These are phyloP conservation scores for Backusella tuberculispora DNA, from an alignment of 192 early-diverging fungal species.

Conservation along the genomic window DNA sequence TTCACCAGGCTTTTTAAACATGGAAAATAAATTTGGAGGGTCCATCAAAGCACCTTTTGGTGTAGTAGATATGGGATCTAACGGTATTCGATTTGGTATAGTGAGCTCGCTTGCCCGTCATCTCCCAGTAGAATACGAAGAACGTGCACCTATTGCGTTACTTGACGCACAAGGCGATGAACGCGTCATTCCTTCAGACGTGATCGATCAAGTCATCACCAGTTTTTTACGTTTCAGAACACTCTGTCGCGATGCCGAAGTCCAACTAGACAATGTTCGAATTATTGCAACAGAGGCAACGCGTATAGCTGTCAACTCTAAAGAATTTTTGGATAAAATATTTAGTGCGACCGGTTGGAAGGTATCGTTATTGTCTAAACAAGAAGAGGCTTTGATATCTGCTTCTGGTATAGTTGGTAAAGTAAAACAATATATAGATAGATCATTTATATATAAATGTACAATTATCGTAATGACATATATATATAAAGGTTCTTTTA, in stretches of 20 bases:
- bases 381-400: constrained; percentile 56
- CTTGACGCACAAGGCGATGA: constrained; percentile 50
- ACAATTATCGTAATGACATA: neutral
- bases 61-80: constrained; percentile 62
- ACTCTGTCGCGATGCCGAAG: constrained; percentile 45
- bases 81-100: constrained; percentile 63
- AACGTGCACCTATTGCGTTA: constrained; percentile 57
- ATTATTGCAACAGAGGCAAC: constrained; percentile 65
- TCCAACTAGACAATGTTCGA: constrained; percentile 40
- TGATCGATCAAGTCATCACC: constrained; percentile 56
- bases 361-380: constrained; percentile 44
- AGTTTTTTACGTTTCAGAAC: constrained; percentile 57
- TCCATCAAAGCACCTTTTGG: constrained; percentile 41
- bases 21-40: neutral
- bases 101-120: constrained; percentile 48
- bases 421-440: neutral
- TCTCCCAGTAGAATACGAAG: constrained; percentile 57
- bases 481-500: constrained; percentile 43
- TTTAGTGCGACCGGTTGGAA: constrained; percentile 46
- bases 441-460: neutral
- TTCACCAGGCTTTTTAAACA: neutral
- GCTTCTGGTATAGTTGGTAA: constrained; percentile 56
- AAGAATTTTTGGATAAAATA: constrained; percentile 47
- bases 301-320: constrained; percentile 51
- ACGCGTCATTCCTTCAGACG: constrained; percentile 45